These are phyloP conservation scores for Corylus avellana DNA, from an alignment of 306 rosid species.

Conservation along the genomic window DNA sequence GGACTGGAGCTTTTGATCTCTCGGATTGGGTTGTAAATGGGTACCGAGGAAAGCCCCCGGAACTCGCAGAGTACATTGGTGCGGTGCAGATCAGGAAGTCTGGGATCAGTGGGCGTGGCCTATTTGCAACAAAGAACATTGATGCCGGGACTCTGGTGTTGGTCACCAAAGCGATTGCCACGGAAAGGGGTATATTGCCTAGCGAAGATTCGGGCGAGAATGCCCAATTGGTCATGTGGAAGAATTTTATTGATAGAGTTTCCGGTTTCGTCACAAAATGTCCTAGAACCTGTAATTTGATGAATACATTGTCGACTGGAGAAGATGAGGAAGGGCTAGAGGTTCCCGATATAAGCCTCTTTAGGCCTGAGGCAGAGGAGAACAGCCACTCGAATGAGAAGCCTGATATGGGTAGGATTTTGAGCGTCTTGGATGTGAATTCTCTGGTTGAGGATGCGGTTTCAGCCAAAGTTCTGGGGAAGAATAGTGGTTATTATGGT, in stretches of 20 bases:
- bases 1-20: slow-evolving; percentile 70
- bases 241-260: slow-evolving; percentile 66
- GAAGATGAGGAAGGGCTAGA: slow-evolving; percentile 69
- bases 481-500: slow-evolving; percentile 66
- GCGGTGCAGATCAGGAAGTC: slow-evolving; percentile 67
- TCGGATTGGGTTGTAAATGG: slow-evolving; percentile 74
- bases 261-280: slow-evolving; percentile 44
- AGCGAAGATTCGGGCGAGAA: slow-evolving; percentile 65
- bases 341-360: slow-evolving; percentile 56
- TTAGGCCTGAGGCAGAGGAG: slow-evolving; percentile 48
- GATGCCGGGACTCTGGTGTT: slow-evolving; percentile 71
- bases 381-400: slow-evolving; percentile 10
- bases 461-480: slow-evolving; percentile 72
- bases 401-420: slow-evolving; percentile 49
- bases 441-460: slow-evolving; percentile 71
- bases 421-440: slow-evolving; percentile 73
- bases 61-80: slow-evolving; percentile 71
- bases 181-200: slow-evolving; percentile 72
- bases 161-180: slow-evolving; percentile 67
- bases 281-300: slow-evolving; percentile 42
- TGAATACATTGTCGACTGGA: slow-evolving; percentile 58
- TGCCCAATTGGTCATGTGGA: slow-evolving; percentile 86
- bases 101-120: slow-evolving; percentile 69
- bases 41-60: slow-evolving; percentile 61
- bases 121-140: slow-evolving; percentile 65